A percentile compares a stretch with the other conserved stretches of the same genome.
These are phyloP conservation scores for Metarhizium humberi DNA, from an alignment of 2,329 filamentous ascomycete genomes.

Conservation along the genomic window DNA sequence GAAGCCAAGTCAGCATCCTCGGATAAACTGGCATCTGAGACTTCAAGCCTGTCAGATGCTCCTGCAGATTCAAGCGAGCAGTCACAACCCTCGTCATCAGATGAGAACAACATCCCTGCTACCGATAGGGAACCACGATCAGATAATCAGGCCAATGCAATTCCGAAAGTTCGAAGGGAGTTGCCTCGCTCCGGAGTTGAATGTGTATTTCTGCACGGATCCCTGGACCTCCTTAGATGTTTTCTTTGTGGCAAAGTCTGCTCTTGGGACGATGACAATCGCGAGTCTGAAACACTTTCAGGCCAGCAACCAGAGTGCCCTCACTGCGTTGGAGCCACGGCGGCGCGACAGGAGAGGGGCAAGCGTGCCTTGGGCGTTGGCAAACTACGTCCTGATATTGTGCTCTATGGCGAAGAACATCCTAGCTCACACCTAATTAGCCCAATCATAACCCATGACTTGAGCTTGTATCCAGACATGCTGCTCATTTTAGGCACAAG, in stretches of 20 bases:
- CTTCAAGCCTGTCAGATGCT: slow-evolving; percentile 3
- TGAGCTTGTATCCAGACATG: slow-evolving; percentile 54
- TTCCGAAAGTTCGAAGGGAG: slow-evolving; percentile 14
- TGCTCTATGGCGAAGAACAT: slow-evolving; percentile 66
- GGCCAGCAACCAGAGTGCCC: slow-evolving; percentile 61
- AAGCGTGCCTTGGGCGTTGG: slow-evolving; percentile 60
- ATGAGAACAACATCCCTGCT: slow-evolving; percentile 4
- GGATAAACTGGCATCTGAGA: slow-evolving; percentile 8
- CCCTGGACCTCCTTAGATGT: slow-evolving; percentile 55
- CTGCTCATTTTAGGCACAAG: slow-evolving; percentile 64
- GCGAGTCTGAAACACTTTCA: slow-evolving; percentile 47
- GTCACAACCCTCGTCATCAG: slow-evolving; percentile 5
- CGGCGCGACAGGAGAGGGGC: slow-evolving; percentile 52
- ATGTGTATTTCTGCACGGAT: slow-evolving; percentile 64
- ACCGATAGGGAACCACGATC: slow-evolving; percentile 11
- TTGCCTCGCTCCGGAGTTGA: slow-evolving; percentile 39
- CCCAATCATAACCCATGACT: slow-evolving; percentile 58
- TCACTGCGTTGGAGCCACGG: slow-evolving; percentile 52
- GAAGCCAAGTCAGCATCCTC: slow-evolving; percentile 15
- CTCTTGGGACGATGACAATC: slow-evolving; percentile 49
- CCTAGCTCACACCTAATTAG: slow-evolving; percentile 60
- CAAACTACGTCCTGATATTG: slow-evolving; percentile 61
- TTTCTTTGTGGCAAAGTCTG: slow-evolving; percentile 49
- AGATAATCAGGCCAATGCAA: slow-evolving; percentile 10
- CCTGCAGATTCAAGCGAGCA: slow-evolving; percentile 5